Conservation (phyloP, 1,284 basidiomycete species). For the Cutaneotrichosporon sp. region DNA sequence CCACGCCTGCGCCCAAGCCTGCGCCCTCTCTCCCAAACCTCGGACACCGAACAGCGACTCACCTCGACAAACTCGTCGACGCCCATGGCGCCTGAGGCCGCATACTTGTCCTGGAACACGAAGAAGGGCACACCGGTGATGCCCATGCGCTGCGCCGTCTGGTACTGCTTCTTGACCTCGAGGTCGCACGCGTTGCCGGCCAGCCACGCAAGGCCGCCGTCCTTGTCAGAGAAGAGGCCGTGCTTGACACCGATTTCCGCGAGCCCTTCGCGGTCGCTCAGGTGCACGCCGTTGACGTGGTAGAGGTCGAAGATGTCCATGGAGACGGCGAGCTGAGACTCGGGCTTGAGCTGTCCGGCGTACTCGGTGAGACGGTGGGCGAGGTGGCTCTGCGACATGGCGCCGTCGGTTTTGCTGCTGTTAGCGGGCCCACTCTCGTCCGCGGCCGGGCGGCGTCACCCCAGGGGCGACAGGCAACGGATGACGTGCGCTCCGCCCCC, state of each 20-base stretch:
- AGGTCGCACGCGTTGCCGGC: conserved; percentile 38
- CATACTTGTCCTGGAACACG: conserved; percentile 52
- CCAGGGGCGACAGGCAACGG: neutral
- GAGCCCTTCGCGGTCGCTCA: conserved; percentile 44
- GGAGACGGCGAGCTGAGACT: conserved; percentile 41
- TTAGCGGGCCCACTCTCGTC: neutral
- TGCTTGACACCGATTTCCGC: conserved; percentile 47
- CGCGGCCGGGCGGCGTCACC: neutral
- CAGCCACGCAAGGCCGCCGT: conserved; percentile 42
- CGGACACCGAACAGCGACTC: conserved; percentile 17
- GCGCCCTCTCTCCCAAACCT: neutral
- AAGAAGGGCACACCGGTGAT: conserved; percentile 58
- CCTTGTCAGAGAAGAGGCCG: conserved; percentile 42
- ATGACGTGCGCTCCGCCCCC: neutral
- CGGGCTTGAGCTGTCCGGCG: conserved; percentile 42
- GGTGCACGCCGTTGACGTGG: conserved; percentile 52
- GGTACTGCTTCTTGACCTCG: conserved; percentile 46
- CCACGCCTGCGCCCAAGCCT: no score
- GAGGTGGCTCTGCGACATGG: conserved; percentile 47
- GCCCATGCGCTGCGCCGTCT: conserved; percentile 42
- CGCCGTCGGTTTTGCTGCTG: conserved; percentile 42
- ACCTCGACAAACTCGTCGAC: conserved; percentile 57
- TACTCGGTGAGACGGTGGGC: conserved; percentile 51
- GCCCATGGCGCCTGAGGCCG: conserved; percentile 54
- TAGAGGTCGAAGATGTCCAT: conserved; percentile 48